A percentile compares a stretch with the other conserved stretches of the same genome.
These are phyloP conservation scores for Chaetomiaceae sp. DNA, from an alignment of 2,329 filamentous ascomycete species.

Conservation along the genomic window DNA sequence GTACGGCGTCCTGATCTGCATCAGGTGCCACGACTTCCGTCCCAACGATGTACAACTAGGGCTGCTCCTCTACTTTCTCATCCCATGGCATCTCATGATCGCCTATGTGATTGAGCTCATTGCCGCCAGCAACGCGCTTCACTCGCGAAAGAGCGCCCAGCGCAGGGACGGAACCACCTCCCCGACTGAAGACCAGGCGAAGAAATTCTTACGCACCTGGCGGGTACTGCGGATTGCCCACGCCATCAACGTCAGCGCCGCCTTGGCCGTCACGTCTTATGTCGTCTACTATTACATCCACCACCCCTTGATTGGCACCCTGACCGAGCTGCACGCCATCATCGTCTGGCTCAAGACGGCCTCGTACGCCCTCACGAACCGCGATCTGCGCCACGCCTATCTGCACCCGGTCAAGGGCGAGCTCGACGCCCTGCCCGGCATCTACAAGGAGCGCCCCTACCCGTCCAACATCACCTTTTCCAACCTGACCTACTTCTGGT, in stretches of 20 bases:
- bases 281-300: constrained; percentile 89
- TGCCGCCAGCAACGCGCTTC: constrained; percentile 74
- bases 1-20: constrained; percentile 93
- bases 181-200: constrained; percentile 57
- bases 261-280: constrained; percentile 73
- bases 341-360: constrained; percentile 95
- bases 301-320: constrained; percentile 87
- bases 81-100: constrained; percentile 84
- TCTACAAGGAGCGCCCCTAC: constrained; percentile 82
- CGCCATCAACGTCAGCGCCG: constrained; percentile 75
- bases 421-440: constrained; percentile 66
- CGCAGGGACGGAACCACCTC: constrained; percentile 49
- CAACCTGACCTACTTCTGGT: constrained; percentile 95
- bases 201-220: constrained; percentile 73
- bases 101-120: constrained; percentile 85
- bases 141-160: constrained; percentile 53
- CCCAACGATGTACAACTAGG: constrained; percentile 73
- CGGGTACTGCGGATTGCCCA: constrained; percentile 74
- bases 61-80: constrained; percentile 73
- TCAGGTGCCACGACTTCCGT: constrained; percentile 84
- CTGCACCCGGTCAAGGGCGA: constrained; percentile 68
- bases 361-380: constrained; percentile 94
- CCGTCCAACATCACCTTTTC: constrained; percentile 82
- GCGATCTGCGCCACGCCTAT: constrained; percentile 87
- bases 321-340: constrained; percentile 86